Base-by-base conservation (phyloP, 2,329 filamentous ascomycete species). In the Magnaporthales sp. region DNA sequence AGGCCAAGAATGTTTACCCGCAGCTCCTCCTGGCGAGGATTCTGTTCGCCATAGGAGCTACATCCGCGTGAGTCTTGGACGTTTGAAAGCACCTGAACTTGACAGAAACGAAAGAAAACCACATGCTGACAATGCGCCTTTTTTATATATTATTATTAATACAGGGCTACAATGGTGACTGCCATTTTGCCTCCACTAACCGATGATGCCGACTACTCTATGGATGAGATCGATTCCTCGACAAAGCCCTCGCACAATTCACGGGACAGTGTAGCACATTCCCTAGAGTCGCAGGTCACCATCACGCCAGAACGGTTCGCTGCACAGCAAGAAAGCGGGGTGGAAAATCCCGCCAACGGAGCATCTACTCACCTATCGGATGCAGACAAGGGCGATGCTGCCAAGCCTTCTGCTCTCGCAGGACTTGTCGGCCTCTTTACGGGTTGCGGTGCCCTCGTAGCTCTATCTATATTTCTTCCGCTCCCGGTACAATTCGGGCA, bases 361-460 rank as follows among this genome's bases (percentile, higher is more conserved):
- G 54, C 22, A 24, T 8, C 54, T 24, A 3, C 54, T 30, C 56
- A 24, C 58, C 69, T 8, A 26, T 67, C 64, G 13, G 64, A 65
- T 63, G 60, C 70, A 69, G 54, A 72, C 70, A 71, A 74, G 70
- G 62, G 67, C n/a, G 72, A 67, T 30, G 70, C 71, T 19, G 77
- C 78, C n/a, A 84, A 84, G 69, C 82, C 85, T 1, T 83, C 84
- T 1, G 80, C 82, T 22, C 84, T 99, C 29, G 94, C 95, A 19
- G 95, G 95, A 0, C 88, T 93, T 64, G 95, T 99, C 5, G 95
- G 95, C 4, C 81, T 97, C 67, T 96, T 96, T 75, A 97, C 95
- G 8, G 95, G 95, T 27, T 92, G 91, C 72, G 95, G 95, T 68
- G 95, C 95, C 15, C 83, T 99, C 5, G 83, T 99, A 4, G 93